Evolutionary conservation across 345 rosid genomes (phyloP).

Genomic region (Reutealis trisperma): DNA sequence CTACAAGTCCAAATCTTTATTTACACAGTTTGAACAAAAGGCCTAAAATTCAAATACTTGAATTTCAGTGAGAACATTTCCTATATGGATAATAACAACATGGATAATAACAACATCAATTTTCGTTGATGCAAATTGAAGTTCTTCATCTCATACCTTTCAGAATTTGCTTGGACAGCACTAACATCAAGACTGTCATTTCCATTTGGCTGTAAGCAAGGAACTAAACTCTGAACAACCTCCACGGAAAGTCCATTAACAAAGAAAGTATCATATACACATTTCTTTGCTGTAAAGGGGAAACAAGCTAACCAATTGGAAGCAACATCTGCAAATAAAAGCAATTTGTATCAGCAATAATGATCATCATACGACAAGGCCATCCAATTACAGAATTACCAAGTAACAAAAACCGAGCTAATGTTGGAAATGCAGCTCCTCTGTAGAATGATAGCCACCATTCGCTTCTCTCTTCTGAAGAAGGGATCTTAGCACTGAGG

Average conservation of each 20-base stretch:
- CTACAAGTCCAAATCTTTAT: not conserved
- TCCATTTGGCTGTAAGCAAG: conserved; percentile 48
- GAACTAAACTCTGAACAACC: conserved; percentile 80
- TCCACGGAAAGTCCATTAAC: conserved; percentile 60
- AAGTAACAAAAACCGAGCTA: conserved; percentile 65
- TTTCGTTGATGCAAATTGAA: conserved; percentile 2
- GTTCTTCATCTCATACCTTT: conserved; percentile 50
- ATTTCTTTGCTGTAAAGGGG: conserved; percentile 67
- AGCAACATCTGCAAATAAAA: conserved; percentile 68
- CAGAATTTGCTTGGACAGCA: conserved; percentile 57
- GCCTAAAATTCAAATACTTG: not conserved
- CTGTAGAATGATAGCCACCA: conserved; percentile 58
- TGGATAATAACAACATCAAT: conserved; percentile 3
- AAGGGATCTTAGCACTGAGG: conserved; percentile 40
- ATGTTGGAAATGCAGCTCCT: conserved; percentile 75
- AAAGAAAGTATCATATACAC: conserved; percentile 80
- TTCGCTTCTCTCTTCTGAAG: conserved; percentile 48
- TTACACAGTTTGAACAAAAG: not conserved
- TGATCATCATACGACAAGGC: not conserved
- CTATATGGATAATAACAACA: conserved; percentile 10
- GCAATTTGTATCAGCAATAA: conserved; percentile 17
- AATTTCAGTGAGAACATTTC: not conserved
- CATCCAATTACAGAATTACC: conserved; percentile 37
- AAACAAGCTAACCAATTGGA: conserved; percentile 91
- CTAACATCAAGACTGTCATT: conserved; percentile 38